These are phyloP conservation scores for Penicillium freii DNA, from an alignment of 2,329 filamentous ascomycete species.

Conservation along the genomic window DNA sequence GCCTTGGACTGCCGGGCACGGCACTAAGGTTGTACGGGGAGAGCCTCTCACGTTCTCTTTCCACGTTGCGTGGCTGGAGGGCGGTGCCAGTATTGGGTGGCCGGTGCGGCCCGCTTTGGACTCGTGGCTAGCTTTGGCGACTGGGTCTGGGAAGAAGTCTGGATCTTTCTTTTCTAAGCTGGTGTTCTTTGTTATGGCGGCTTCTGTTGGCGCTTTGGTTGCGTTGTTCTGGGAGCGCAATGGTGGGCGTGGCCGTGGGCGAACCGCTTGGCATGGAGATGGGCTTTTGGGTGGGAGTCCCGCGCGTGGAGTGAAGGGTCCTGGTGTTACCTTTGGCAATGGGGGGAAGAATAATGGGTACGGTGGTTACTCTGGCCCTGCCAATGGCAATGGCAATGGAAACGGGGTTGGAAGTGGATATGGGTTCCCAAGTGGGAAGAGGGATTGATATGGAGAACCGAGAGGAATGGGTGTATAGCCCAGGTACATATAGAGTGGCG, in stretches of 20 bases:
- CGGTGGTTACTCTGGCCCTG: slow-evolving; percentile 52
- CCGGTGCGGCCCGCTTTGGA: slow-evolving; percentile 21
- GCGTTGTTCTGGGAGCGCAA: slow-evolving; percentile 41
- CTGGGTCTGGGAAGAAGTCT: slow-evolving; percentile 8
- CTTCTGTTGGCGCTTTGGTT: slow-evolving; percentile 34
- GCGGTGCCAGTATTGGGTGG: slow-evolving; percentile 40
- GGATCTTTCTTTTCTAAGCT: slow-evolving; percentile 30
- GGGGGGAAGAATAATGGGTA: slow-evolving; percentile 55
- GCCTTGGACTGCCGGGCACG: slow-evolving; percentile 49
- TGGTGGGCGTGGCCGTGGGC: slow-evolving; percentile 22
- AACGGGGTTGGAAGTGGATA: slow-evolving; percentile 28
- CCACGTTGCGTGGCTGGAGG: slow-evolving; percentile 70
- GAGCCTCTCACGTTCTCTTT: slow-evolving; percentile 78
- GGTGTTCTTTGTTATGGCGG: slow-evolving; percentile 39
- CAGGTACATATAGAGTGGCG: slow-evolving; percentile 1
- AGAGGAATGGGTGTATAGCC: slow-evolving; percentile 7
- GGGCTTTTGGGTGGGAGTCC: slow-evolving; percentile 49
- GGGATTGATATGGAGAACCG: slow-evolving; percentile 33
- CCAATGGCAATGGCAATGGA: slow-evolving; percentile 27
- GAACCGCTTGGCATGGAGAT: slow-evolving; percentile 42
- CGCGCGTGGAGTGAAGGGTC: slow-evolving; percentile 42
- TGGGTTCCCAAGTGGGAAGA: slow-evolving; percentile 43
- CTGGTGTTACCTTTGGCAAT: slow-evolving; percentile 55
- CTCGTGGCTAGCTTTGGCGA: slow-evolving; percentile 18
- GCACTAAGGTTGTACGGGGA: slow-evolving; percentile 74